phyloP scores from a whole-genome alignment of 2,329 filamentous ascomycete species.

The Alternaria novae-zelandiae region DNA sequence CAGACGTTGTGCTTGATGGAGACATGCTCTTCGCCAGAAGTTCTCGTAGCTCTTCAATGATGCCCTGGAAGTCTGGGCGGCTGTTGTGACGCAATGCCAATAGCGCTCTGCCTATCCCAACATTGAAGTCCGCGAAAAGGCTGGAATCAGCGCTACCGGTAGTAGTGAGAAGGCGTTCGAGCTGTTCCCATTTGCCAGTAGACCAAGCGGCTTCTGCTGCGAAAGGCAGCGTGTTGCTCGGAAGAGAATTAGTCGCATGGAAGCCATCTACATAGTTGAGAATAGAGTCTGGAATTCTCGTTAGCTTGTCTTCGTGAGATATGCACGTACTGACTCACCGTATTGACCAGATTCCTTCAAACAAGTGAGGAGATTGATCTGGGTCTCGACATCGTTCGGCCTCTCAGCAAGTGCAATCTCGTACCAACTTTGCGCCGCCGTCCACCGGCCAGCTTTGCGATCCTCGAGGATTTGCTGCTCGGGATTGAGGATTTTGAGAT shows the following conservation, averaged over 20 bases:
- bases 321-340: conserved; percentile 59
- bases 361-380: conserved; percentile 84
- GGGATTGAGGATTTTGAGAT: conserved; percentile 84
- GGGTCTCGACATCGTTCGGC: conserved; percentile 77
- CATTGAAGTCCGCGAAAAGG: conserved; percentile 73
- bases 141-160: conserved; percentile 50
- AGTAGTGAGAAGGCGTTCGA: conserved; percentile 66
- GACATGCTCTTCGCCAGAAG: conserved; percentile 77
- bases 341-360: conserved; percentile 95
- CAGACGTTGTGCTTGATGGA: conserved; percentile 75
- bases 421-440: conserved; percentile 96
- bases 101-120: conserved; percentile 75
- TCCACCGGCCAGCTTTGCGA: conserved; percentile 90
- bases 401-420: conserved; percentile 84
- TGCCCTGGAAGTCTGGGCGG: conserved; percentile 59
- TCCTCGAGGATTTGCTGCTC: conserved; percentile 94
- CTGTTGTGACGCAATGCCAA: conserved; percentile 64
- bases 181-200: conserved; percentile 78
- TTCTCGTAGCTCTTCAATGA: conserved; percentile 70
- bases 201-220: conserved; percentile 93
- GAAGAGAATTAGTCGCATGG: conserved; percentile 48
- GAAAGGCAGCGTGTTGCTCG: conserved; percentile 71
- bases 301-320: conserved; percentile 24
- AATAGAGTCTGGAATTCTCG: conserved; percentile 68
- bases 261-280: conserved; percentile 87